These are phyloP conservation scores for Penicillium italicum DNA, from an alignment of 2,329 filamentous ascomycete species.

Conservation along the genomic window DNA sequence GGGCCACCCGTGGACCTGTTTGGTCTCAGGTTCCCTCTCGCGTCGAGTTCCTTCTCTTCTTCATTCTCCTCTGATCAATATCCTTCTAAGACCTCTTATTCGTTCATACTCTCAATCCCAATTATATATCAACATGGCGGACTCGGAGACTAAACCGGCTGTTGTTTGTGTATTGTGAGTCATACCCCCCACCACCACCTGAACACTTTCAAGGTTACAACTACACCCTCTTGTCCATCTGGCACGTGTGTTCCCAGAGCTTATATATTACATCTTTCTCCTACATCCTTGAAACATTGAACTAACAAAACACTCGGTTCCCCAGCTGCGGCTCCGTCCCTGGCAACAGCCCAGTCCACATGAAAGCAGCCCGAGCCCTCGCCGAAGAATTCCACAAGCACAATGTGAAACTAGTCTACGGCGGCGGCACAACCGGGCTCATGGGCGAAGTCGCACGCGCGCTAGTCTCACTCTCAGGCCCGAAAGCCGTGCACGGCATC, in stretches of 20 bases:
- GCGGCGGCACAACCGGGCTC: conserved; percentile 86
- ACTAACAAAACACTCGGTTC: conserved; percentile 5
- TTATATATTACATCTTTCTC: neutral
- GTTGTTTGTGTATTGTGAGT: conserved; percentile 84
- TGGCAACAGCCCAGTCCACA: conserved; percentile 69
- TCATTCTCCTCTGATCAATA: neutral
- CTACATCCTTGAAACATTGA: neutral
- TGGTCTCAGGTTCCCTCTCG: neutral
- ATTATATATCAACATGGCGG: neutral
- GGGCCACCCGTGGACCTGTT: neutral
- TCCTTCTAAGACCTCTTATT: neutral
- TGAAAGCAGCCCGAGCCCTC: conserved; percentile 73
- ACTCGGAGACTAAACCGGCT: conserved; percentile 42
- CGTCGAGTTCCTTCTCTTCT: neutral
- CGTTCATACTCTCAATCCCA: neutral
- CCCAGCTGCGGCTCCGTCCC: conserved; percentile 72
- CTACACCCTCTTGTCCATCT: neutral
- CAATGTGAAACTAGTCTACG: conserved; percentile 84
- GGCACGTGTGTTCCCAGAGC: neutral
- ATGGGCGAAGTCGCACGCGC: conserved; percentile 94
- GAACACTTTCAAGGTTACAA: neutral
- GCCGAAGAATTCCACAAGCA: conserved; percentile 69
- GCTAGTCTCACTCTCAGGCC: conserved; percentile 77
- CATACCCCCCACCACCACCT: neutral
- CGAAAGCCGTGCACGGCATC: conserved; percentile 81